Percentiles rank a stretch among this genome's conserved stretches.
These are phyloP conservation scores for Vitis cinerea DNA, from an alignment of 164 flowering plant species.

Conservation along the genomic window DNA sequence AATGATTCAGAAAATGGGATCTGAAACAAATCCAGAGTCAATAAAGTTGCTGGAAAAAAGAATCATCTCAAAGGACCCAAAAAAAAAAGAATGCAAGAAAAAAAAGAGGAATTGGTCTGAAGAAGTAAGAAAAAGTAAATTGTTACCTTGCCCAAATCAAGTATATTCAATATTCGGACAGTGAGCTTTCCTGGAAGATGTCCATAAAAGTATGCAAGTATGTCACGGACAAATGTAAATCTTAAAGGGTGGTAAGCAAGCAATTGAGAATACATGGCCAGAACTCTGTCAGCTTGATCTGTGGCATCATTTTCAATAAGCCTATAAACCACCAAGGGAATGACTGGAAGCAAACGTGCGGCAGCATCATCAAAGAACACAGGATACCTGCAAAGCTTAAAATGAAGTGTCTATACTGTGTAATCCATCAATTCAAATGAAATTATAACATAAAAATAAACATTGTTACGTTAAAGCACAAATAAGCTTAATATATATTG, in stretches of 20 bases:
- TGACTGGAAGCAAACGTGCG: conserved; percentile 90
- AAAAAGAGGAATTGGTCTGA: background rate
- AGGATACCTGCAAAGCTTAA: conserved; percentile 60
- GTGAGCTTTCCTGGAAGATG: conserved; percentile 93
- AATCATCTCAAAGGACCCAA: background rate
- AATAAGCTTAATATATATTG: no score
- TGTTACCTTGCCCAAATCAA: conserved; percentile 85
- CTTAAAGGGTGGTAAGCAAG: conserved; percentile 82
- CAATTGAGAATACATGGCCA: conserved; percentile 60
- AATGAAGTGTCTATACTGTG: background rate
- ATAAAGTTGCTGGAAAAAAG: background rate
- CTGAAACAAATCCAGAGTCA: conserved; percentile 40
- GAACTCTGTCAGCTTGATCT: conserved; percentile 78
- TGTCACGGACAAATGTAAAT: conserved; percentile 95
- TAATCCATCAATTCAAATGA: background rate
- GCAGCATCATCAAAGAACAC: conserved; percentile 94
- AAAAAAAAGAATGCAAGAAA: background rate
- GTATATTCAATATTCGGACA: conserved; percentile 70
- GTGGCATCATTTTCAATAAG: conserved; percentile 92
- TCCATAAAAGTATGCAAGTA: conserved; percentile 94
- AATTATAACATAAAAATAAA: background rate
- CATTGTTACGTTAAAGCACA: no score
- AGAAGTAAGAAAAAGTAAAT: conserved; percentile 3
- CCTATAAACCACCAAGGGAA: conserved; percentile 83
- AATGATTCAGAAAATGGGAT: conserved; percentile 95